Conservation (phyloP, 2,329 filamentous ascomycete genomes). For the Trichophyton equinum region DNA sequence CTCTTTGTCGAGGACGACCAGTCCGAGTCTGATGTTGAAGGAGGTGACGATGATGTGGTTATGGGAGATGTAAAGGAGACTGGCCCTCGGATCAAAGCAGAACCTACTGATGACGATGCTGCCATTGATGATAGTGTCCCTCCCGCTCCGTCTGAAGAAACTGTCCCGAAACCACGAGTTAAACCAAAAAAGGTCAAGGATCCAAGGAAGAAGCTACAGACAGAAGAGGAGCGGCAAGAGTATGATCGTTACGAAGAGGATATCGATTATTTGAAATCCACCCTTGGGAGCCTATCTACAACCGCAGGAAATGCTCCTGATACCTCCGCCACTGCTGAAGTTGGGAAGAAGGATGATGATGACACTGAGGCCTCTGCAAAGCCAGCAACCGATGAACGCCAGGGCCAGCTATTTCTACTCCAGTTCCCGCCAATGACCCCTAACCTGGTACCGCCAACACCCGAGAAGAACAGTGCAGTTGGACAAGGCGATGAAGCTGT, state of each 20-base stretch:
- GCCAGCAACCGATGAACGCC: slow-evolving; percentile 29
- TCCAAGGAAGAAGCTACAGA: slow-evolving; percentile 27
- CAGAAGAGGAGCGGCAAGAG: slow-evolving; percentile 31
- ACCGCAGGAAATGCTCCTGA: slow-evolving; percentile 12
- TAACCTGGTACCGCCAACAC: slow-evolving; percentile 35
- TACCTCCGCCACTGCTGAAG: neutral
- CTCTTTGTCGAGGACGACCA: slow-evolving; percentile 24
- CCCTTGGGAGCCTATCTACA: slow-evolving; percentile 17
- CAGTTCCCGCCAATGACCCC: slow-evolving; percentile 53
- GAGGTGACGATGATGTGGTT: slow-evolving; percentile 29
- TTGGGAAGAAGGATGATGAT: slow-evolving; percentile 8
- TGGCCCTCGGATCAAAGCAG: slow-evolving; percentile 39
- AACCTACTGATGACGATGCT: slow-evolving; percentile 40
- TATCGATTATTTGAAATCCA: slow-evolving; percentile 28
- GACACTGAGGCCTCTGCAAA: slow-evolving; percentile 17
- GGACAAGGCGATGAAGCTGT: slow-evolving; percentile 1
- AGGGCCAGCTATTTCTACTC: slow-evolving; percentile 49
- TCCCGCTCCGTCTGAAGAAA: slow-evolving; percentile 17
- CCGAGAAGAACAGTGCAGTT: slow-evolving; percentile 16
- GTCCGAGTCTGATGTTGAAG: slow-evolving; percentile 15
- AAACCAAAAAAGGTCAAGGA: slow-evolving; percentile 17
- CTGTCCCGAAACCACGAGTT: slow-evolving; percentile 4
- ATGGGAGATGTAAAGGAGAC: slow-evolving; percentile 33
- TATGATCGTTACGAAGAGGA: slow-evolving; percentile 31
- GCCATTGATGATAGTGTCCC: slow-evolving; percentile 25